phyloP scores from a whole-genome alignment of 768 basidiomycete genomes.

The Inosperma sp. region DNA sequence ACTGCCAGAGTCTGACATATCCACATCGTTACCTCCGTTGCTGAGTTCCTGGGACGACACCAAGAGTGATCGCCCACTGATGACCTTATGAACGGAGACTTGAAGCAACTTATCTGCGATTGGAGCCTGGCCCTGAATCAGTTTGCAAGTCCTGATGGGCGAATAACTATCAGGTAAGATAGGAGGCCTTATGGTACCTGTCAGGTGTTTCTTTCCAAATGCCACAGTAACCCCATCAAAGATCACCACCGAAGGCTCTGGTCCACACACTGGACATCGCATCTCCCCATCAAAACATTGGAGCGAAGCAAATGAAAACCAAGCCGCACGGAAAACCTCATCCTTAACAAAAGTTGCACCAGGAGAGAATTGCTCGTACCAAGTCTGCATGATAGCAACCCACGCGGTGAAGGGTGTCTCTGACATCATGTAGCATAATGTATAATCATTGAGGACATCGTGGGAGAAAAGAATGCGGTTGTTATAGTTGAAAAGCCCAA shows the following conservation, averaged over 20 bases:
- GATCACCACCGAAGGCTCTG: too few relatives aligned
- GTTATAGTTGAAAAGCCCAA: too few relatives aligned
- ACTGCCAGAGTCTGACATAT: too few relatives aligned
- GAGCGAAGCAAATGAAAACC: constrained; percentile 30
- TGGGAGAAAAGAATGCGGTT: too few relatives aligned
- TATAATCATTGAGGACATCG: constrained; percentile 32
- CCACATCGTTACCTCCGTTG: too few relatives aligned
- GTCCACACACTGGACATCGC: constrained; percentile 25
- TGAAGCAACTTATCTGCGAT: background rate
- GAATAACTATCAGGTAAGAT: constrained; percentile 16
- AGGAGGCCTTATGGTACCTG: constrained; percentile 25
- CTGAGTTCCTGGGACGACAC: too few relatives aligned
- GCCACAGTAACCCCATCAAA: too few relatives aligned
- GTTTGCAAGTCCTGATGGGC: background rate
- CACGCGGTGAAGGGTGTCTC: constrained; percentile 33
- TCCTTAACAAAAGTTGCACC: constrained; percentile 21
- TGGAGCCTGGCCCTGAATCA: background rate
- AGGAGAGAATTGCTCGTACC: constrained; percentile 17
- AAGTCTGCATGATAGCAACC: constrained; percentile 16
- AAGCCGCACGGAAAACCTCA: constrained; percentile 26
- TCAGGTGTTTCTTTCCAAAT: too few relatives aligned
- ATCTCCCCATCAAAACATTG: constrained; percentile 21
- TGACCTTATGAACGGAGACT: background rate
- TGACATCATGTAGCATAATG: constrained; percentile 26
- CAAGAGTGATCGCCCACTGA: too few relatives aligned